Evolutionary conservation across 805 yeast species (phyloP), one percentile per base, ranked within the genome.

Genomic region (Sugiyamaella americana): DNA sequence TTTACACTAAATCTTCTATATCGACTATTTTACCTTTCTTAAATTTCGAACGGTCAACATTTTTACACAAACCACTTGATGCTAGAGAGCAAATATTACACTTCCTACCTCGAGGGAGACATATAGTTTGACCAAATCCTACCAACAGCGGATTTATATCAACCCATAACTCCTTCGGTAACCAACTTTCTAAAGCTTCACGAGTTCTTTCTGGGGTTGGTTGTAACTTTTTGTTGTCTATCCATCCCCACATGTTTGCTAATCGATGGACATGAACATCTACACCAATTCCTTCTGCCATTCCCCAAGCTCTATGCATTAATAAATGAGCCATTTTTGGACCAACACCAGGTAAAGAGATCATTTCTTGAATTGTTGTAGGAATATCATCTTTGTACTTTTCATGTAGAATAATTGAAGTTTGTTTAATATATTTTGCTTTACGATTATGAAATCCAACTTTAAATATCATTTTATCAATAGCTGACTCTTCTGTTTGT

Each of bases 261-360:
- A 88, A 67, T 44, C 98, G 69, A 56, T 85, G 89, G 44, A 89
- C 79, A 63, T 89, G 98, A 2, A 87, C 89, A 61, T 89, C 98
- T 8, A 89, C 96, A 5, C 97, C 96, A n/a, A 89, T 86, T 0
- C 97, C 97, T 11, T 71, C 68, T 44, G 73, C 80, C 37, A 72
- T 68, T 18, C 69, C 68, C 96, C 96, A 88, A 0, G 93, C 95
- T 36, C 78, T 75, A 57, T 87, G 95, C 49, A 87, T 67, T 1
- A 89, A 72, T 35, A 89, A 65, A 60, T 76, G 84, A 0, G 94
- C 95, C 98, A 89, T 89, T 62, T 89, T 89, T 5, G 96, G 96
- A 0, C 98, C 98, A 2, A 89, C 95, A 0, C 98, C 98, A 0
- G 96, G 96, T 26, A 89, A 67, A 0, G 74, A 63, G 3, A 76